phyloP scores from a whole-genome alignment of 176 grass and related monocot species.

The Luzula sylvatica region DNA sequence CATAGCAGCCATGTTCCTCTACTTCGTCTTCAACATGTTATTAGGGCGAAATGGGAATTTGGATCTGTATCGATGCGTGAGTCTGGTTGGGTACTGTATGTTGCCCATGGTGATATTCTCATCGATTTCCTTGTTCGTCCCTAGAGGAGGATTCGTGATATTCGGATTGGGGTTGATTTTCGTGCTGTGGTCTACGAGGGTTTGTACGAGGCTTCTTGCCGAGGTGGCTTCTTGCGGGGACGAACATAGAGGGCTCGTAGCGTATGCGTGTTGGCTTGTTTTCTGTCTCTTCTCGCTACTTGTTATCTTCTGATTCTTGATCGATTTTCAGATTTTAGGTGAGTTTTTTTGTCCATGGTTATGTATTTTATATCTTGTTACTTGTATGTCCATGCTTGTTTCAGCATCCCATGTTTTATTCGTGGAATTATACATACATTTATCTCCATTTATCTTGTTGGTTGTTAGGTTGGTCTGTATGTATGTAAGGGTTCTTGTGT shows the following conservation, averaged over 20 bases:
- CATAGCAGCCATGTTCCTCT: constrained; percentile 76
- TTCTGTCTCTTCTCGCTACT: constrained; percentile 94
- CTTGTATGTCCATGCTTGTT: too few relatives aligned
- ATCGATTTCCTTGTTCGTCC: constrained; percentile 69
- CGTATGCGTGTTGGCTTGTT: constrained; percentile 87
- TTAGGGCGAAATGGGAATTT: constrained; percentile 65
- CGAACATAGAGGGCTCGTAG: constrained; percentile 64
- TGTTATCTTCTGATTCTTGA: constrained; percentile 43
- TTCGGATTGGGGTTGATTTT: constrained; percentile 61
- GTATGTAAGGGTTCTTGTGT: too few relatives aligned
- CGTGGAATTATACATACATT: too few relatives aligned
- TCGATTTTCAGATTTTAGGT: too few relatives aligned
- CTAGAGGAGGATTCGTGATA: constrained; percentile 54
- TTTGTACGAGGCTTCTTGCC: constrained; percentile 68
- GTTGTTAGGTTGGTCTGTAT: too few relatives aligned
- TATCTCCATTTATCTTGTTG: too few relatives aligned
- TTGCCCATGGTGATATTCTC: constrained; percentile 99
- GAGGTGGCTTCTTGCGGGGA: constrained; percentile 83
- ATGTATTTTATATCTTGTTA: too few relatives aligned
- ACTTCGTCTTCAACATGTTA: constrained; percentile 85
- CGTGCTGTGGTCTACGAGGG: constrained; percentile 85
- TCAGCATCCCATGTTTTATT: too few relatives aligned
- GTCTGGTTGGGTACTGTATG: constrained; percentile 92
- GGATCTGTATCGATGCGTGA: constrained; percentile 81
- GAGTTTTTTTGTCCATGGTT: too few relatives aligned